phyloP scores from a whole-genome alignment of 2,329 filamentous ascomycete species.

The Colletotrichum truncatum region DNA sequence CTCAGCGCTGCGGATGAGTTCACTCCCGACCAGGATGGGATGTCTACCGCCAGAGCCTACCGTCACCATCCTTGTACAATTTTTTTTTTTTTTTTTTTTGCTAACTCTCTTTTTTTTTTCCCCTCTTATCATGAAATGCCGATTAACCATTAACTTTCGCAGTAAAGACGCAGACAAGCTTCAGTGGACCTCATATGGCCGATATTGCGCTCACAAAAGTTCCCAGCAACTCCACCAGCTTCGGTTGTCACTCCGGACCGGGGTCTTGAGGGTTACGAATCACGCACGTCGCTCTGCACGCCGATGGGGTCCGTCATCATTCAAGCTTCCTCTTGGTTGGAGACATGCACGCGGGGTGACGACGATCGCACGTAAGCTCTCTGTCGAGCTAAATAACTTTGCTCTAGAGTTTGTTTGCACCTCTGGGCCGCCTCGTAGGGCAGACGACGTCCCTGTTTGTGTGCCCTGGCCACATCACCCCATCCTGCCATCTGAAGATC shows the following conservation, averaged over 20 bases:
- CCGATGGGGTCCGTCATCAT: neutral
- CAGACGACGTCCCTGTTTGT: no score
- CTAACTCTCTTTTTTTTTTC: no score
- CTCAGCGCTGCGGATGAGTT: neutral
- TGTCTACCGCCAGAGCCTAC: neutral
- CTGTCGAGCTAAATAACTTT: neutral
- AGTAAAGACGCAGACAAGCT: neutral
- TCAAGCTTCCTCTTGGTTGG: conserved; percentile 16
- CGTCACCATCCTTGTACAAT: neutral
- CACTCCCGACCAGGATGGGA: neutral
- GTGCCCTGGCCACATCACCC: conserved; percentile 1
- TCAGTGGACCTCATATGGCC: conserved; percentile 14
- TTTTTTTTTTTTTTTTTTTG: no score
- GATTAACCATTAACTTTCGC: no score
- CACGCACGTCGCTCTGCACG: conserved; percentile 6
- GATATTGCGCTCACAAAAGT: conserved; percentile 29
- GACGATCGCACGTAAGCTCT: conserved; percentile 29
- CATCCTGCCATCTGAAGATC: neutral
- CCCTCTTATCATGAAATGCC: no score
- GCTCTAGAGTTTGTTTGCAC: neutral
- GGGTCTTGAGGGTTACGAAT: conserved; percentile 13
- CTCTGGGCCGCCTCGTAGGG: neutral
- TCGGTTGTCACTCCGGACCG: conserved; percentile 12
- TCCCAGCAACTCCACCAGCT: neutral
- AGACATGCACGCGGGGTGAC: conserved; percentile 12